Conservation (phyloP, 495 filamentous ascomycete species). For the Neurospora sp. region DNA sequence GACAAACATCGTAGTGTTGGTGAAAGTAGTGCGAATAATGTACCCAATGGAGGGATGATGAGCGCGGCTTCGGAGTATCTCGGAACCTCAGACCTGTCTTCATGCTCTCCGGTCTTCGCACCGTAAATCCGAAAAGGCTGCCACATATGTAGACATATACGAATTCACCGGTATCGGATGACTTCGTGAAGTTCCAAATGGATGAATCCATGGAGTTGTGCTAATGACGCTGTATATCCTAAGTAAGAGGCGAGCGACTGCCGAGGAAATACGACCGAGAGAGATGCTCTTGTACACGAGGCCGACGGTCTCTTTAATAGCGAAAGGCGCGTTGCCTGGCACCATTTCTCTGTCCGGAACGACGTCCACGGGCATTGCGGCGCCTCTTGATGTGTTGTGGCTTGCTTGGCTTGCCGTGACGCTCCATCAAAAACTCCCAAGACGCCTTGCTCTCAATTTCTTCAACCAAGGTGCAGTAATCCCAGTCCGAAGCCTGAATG, state of each 20-base stretch:
- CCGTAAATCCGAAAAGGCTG: no score
- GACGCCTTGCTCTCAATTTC: background rate
- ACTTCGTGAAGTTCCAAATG: no score
- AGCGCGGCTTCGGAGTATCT: fast-evolving
- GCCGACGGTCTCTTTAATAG: background rate
- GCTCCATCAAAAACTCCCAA: background rate
- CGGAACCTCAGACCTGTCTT: background rate
- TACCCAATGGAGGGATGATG: background rate
- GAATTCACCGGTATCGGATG: no score
- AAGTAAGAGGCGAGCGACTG: no score
- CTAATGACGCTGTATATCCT: no score
- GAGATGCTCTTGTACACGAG: background rate
- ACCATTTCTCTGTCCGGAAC: background rate
- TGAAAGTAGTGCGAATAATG: background rate
- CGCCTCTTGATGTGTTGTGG: background rate
- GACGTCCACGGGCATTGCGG: background rate
- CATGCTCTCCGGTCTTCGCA: background rate
- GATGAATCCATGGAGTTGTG: no score
- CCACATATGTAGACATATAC: no score
- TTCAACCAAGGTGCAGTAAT: background rate
- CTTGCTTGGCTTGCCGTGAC: background rate
- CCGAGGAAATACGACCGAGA: no score
- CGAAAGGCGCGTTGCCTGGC: background rate
- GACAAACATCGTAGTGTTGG: background rate
- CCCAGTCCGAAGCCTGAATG: background rate